Evolutionary conservation across 2,329 filamentous ascomycete genomes (phyloP), one percentile per base, ranked within the genome.

Genomic region (Septoria linicola): DNA sequence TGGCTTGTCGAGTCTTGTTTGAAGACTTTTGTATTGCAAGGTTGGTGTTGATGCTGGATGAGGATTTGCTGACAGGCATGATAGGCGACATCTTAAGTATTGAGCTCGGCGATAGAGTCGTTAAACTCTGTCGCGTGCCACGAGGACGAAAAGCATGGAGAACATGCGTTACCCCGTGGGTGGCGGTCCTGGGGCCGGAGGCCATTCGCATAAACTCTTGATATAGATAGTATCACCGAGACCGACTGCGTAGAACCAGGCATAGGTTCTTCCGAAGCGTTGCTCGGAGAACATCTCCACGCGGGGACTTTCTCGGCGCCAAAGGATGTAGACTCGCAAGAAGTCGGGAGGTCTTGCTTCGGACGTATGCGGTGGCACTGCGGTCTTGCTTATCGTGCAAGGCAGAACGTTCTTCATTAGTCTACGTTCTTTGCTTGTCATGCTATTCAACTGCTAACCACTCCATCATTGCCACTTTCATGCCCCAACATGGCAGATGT

Each of bases 61-160:
- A 16, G 11, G 21, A 36, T 27, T n/a, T n/a, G n/a, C n/a, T 20
- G 25, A 51, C 30, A 39, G 32, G 21, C 48, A 45, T 45, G 51
- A 39, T 39, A 30, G 19, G 36, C 46, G 21, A 32, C 21, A 32
- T 23, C 32, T 51, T 51, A 46, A 36, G 41, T 46, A 51, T 31
- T 34, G 30, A 35, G 37, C 20, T 36, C 19, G 20, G 13, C 21
- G 8, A 36, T 14, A 16, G 32, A 14, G 16, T 21, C 43, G 20
- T 37, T n/a, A 21, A 30, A 20, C 32, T 13, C 34, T 16, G 32
- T 14, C 20, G 43, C n/a, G n/a, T 6, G 20, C 43, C 32, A 46
- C 32, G 32, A n/a, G 32, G 14, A 23, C 13, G 19, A 14, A 20
- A 8, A 13, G 27, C 31, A 36, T 36, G 21, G 31, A 39, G 30